A percentile compares a stretch with the other conserved stretches of the same genome.
Evolutionary conservation across 208 protist species (phyloP).

Genomic region (Acanthamoeba royreba): DNA sequence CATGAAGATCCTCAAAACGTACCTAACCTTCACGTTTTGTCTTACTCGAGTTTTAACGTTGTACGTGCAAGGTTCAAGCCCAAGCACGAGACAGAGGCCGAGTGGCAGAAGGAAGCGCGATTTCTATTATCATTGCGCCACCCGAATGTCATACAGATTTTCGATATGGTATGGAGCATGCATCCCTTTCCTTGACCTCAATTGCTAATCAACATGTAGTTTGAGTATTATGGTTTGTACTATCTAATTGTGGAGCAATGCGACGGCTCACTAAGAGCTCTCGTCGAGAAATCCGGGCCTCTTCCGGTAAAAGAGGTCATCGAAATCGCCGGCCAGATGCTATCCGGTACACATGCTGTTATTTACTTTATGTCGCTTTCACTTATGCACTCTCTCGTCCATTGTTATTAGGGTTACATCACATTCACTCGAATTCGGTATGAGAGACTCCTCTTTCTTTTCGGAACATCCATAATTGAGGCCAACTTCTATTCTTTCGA

Average conservation of each 20-base stretch:
- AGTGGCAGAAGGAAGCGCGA: background rate
- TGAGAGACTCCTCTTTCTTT: background rate
- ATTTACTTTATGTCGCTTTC: too few species aligned
- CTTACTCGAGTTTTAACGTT: too few species aligned
- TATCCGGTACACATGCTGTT: background rate
- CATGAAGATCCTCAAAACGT: background rate
- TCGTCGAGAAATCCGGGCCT: background rate
- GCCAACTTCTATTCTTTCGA: background rate
- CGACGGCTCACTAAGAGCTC: background rate
- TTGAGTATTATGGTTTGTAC: background rate
- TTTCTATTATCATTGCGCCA: background rate
- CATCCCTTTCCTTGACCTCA: too few species aligned
- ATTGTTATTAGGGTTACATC: background rate
- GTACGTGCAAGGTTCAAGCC: background rate
- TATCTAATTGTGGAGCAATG: background rate
- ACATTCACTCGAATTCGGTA: background rate
- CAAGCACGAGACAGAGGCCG: conserved; percentile 1
- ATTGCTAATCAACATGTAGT: too few species aligned
- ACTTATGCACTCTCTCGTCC: background rate
- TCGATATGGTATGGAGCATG: too few species aligned
- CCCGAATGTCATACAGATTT: background rate
- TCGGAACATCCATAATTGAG: background rate
- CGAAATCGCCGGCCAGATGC: background rate
- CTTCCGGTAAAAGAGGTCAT: background rate
- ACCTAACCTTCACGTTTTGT: too few species aligned